These are phyloP conservation scores for Fusarium mexicanum DNA, from an alignment of 2,329 filamentous ascomycete species.

Conservation along the genomic window DNA sequence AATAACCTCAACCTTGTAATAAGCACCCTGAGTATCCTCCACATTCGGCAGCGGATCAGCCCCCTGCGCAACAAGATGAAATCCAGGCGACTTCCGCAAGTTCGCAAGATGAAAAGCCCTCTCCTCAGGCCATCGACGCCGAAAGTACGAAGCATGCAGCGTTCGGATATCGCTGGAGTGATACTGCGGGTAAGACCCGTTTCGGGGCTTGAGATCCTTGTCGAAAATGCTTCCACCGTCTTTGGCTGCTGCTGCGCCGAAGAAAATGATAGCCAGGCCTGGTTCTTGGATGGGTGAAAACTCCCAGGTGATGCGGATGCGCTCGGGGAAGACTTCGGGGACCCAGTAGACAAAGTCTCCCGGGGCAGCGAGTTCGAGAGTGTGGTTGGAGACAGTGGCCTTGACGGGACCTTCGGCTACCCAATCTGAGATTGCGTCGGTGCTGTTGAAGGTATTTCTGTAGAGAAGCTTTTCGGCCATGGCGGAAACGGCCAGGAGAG, in stretches of 20 bases:
- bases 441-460: slow-evolving; percentile 31
- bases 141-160: slow-evolving; percentile 38
- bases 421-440: slow-evolving; percentile 24
- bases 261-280: slow-evolving; percentile 38
- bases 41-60: slow-evolving; percentile 37
- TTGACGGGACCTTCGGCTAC: slow-evolving; percentile 34
- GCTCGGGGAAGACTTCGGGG: slow-evolving; percentile 35
- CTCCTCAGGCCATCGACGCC: slow-evolving; percentile 39
- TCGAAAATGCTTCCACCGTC: slow-evolving; percentile 39
- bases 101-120: slow-evolving; percentile 38
- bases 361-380: slow-evolving; percentile 30
- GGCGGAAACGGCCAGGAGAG: slow-evolving; percentile 5
- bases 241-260: slow-evolving; percentile 27
- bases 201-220: slow-evolving; percentile 27
- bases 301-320: slow-evolving; percentile 40
- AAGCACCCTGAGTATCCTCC: slow-evolving; percentile 30
- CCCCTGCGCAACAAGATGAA: slow-evolving; percentile 37
- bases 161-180: slow-evolving; percentile 39
- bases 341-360: slow-evolving; percentile 39
- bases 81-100: slow-evolving; percentile 37
- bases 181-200: slow-evolving; percentile 39
- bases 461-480: slow-evolving; percentile 35
- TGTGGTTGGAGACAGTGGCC: slow-evolving; percentile 34
- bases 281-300: slow-evolving; percentile 32
- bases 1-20: slow-evolving; percentile 37